A percentile compares a stretch with the other conserved stretches of the same genome.
These are phyloP conservation scores for Boletus semigastroideus DNA, from an alignment of 1,284 basidiomycete species.

Conservation along the genomic window DNA sequence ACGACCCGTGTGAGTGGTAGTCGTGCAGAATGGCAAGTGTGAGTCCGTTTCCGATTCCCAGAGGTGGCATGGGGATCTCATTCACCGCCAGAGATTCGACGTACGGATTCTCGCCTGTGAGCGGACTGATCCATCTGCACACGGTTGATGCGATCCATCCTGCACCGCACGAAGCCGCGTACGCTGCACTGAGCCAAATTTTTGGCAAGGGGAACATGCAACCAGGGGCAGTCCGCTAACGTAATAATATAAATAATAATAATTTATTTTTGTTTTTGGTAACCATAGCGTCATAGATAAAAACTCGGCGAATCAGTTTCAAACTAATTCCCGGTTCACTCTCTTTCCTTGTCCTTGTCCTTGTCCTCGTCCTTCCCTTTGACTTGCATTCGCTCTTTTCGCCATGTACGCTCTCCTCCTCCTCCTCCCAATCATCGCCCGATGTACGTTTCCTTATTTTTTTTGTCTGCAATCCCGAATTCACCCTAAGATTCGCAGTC, in stretches of 20 bases:
- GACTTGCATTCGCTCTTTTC: slow-evolving; percentile 10
- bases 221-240: slow-evolving; percentile 21
- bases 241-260: slow-evolving; percentile 16
- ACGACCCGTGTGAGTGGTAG: slow-evolving; percentile 59
- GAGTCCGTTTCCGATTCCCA: slow-evolving; percentile 31
- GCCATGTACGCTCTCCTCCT: slow-evolving; percentile 50
- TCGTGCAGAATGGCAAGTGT: slow-evolving; percentile 68
- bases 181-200: slow-evolving; percentile 55
- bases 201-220: slow-evolving; percentile 38
- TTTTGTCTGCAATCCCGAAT: slow-evolving; percentile 2
- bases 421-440: slow-evolving; percentile 44
- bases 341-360: slow-evolving; percentile 1
- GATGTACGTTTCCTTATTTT: slow-evolving; percentile 44
- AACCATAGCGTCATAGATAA: slow-evolving; percentile 3
- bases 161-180: slow-evolving; percentile 68
- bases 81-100: slow-evolving; percentile 56
- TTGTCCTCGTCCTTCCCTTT: background rate
- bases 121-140: slow-evolving; percentile 63
- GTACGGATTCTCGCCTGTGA: slow-evolving; percentile 67
- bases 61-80: background rate
- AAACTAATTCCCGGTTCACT: background rate
- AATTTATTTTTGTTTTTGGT: slow-evolving; percentile 1
- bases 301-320: background rate
- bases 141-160: slow-evolving; percentile 70
- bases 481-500: slow-evolving; percentile 30